Conservation (phyloP, 2,329 filamentous ascomycete genomes). For the Penicillium sp. region DNA sequence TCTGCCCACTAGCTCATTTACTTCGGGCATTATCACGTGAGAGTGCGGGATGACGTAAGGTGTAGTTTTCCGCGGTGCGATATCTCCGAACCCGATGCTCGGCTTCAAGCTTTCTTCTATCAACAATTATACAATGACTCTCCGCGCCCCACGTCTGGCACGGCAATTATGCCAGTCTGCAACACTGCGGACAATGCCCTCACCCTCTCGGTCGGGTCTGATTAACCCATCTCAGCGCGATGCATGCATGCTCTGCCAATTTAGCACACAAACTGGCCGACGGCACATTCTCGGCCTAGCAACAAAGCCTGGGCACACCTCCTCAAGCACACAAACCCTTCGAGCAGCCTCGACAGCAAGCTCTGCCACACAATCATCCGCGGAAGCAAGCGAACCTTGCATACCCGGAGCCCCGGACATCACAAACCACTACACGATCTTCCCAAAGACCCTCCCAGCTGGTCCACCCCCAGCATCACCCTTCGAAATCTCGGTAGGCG, state of each 20-base stretch:
- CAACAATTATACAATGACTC: constrained; percentile 15
- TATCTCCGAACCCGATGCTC: constrained; percentile 2
- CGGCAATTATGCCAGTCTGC: constrained; percentile 9
- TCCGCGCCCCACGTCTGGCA: constrained; percentile 13
- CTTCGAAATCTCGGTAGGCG: constrained; percentile 71
- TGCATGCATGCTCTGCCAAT: constrained; percentile 19
- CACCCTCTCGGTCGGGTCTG: constrained; percentile 7
- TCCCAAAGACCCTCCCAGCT: constrained; percentile 72
- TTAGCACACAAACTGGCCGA: constrained; percentile 8
- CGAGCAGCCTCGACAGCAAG: constrained; percentile 24
- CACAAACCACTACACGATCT: constrained; percentile 80
- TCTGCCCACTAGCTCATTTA: too few relatives aligned
- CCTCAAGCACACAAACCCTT: background rate
- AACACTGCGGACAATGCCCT: constrained; percentile 1
- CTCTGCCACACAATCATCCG: background rate
- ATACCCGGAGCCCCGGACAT: constrained; percentile 35
- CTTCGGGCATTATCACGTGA: constrained; percentile 18
- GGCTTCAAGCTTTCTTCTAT: background rate
- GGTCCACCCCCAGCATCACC: constrained; percentile 77
- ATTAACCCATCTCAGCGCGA: constrained; percentile 9
- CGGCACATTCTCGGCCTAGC: background rate
- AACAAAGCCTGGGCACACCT: background rate
- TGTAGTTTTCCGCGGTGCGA: constrained; percentile 3
- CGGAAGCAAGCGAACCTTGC: constrained; percentile 7
- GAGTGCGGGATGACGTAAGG: constrained; percentile 26